Evolutionary conservation across 2,329 filamentous ascomycete species (phyloP), one percentile per base, ranked within the genome.

Genomic region (Diplodia corticola): DNA sequence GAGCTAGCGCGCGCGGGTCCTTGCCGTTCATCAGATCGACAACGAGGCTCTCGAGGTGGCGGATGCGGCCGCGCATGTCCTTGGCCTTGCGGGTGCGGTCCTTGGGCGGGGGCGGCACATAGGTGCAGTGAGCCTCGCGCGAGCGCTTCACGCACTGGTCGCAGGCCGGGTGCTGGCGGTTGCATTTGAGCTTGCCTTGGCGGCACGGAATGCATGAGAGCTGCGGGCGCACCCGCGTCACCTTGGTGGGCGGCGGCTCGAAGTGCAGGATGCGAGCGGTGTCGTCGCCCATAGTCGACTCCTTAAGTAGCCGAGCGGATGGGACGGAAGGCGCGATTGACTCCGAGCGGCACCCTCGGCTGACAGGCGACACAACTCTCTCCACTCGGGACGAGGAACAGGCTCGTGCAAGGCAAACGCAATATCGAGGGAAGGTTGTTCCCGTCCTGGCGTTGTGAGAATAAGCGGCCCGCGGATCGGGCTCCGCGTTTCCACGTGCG

Each of bases 131-230:
- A 60, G 75, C 74, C 4, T 73, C 73, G 69, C 75, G 76, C 6
- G 76, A 76, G 7, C 76, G 67, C 33, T 76, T 73, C 44, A 78
- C 68, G 20, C 76, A 76, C 53, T 76, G 73, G 54, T 77, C 75
- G n/a, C 75, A 76, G 67, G 75, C 77, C 54, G 76, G 76, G 54
- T 76, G 73, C 54, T 75, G 73, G 17, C 76, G 72, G 65, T 78
- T 75, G 67, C 76, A 78, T 70, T 76, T 77, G 63, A 78, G 69
- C 64, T 74, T 74, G 15, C 73, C 73, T 55, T 72, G 70, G 33
- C 73, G 70, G 55, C 73, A 74, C 10, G 72, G 72, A 22, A 68
- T 71, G 57, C 73, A 74, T 50, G 69, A 71, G 26, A 74, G 69
- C 61, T 74, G 73, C 13, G 72, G 70, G 24, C 64, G 64, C 46